Conservation (phyloP, 768 basidiomycete genomes). For the Paxillus ammoniavirescens region DNA sequence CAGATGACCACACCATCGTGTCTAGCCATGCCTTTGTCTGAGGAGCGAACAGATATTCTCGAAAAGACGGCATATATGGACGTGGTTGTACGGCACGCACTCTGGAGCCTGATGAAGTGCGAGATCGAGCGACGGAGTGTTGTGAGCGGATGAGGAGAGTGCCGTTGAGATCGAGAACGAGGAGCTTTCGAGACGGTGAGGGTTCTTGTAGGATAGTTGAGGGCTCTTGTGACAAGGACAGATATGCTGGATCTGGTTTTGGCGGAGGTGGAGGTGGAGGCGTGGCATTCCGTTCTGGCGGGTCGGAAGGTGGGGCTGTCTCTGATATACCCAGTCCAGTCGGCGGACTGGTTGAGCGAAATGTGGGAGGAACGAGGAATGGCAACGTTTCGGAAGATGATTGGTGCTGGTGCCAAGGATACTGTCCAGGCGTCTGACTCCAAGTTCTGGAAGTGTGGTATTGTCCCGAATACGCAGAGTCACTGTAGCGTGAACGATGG, state of each 20-base stretch:
- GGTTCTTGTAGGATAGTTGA: constrained; percentile 29
- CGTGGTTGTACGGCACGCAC: constrained; percentile 52
- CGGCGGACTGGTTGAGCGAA: constrained; percentile 9
- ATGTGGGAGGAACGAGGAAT: constrained; percentile 2
- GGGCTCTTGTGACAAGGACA: constrained; percentile 29
- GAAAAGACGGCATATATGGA: constrained; percentile 64
- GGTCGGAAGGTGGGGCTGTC: background rate
- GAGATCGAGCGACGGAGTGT: constrained; percentile 26
- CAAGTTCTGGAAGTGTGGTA: constrained; percentile 2
- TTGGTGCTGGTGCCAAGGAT: constrained; percentile 2
- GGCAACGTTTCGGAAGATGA: constrained; percentile 7
- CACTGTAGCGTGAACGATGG: constrained; percentile 7
- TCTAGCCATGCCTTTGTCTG: constrained; percentile 68
- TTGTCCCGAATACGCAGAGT: constrained; percentile 11
- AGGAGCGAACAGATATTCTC: constrained; percentile 60
- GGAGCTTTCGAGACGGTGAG: constrained; percentile 50
- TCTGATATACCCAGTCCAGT: background rate
- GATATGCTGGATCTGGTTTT: constrained; percentile 36
- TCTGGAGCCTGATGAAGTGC: constrained; percentile 8
- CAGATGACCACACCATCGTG: constrained; percentile 88
- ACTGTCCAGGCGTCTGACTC: constrained; percentile 3
- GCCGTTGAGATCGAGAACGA: constrained; percentile 69
- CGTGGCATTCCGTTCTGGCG: background rate
- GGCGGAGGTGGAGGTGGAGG: constrained; percentile 2
- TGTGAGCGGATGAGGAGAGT: constrained; percentile 64